Evolutionary conservation across 78 protist genomes (phyloP).

Genomic region (Isochrysis galbana): DNA sequence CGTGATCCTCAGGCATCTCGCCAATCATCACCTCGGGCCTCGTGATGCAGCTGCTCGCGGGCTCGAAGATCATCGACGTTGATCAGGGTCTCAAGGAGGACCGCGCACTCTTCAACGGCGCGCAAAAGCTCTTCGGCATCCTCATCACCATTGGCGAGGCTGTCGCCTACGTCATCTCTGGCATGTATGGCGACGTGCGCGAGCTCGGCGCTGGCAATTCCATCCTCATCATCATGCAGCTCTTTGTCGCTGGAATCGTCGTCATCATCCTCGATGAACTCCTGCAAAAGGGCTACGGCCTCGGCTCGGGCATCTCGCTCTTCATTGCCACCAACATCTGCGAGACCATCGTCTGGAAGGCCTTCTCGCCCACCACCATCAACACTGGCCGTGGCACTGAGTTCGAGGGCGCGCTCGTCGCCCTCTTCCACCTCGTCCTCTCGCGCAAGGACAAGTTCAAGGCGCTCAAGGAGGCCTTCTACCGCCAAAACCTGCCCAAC

Average conservation of each 20-base stretch:
- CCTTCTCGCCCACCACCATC: slow-evolving; percentile 97
- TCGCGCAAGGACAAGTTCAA: slow-evolving; percentile 45
- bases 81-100: slow-evolving; percentile 90
- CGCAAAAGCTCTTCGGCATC: slow-evolving; percentile 87
- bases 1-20: not conserved
- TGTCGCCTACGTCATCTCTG: slow-evolving; percentile 92
- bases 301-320: slow-evolving; percentile 98
- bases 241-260: slow-evolving; percentile 94
- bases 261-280: slow-evolving; percentile 97
- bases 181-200: slow-evolving; percentile 96
- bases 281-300: slow-evolving; percentile 98
- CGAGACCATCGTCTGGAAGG: slow-evolving; percentile 98
- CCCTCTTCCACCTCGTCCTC: slow-evolving; percentile 93
- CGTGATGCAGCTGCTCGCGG: slow-evolving; percentile 94
- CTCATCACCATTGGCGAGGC: slow-evolving; percentile 95
- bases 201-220: slow-evolving; percentile 85
- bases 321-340: slow-evolving; percentile 99
- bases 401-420: slow-evolving; percentile 99
- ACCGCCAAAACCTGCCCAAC: slow-evolving; percentile 98
- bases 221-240: slow-evolving; percentile 94
- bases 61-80: slow-evolving; percentile 95
- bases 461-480: slow-evolving; percentile 98
- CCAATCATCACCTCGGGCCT: slow-evolving; percentile 93
- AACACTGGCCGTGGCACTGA: slow-evolving; percentile 97
- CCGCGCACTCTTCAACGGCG: slow-evolving; percentile 35